Evolutionary conservation across 208 protist genomes (phyloP).

Genomic region (Trypanosoma boissoni): DNA sequence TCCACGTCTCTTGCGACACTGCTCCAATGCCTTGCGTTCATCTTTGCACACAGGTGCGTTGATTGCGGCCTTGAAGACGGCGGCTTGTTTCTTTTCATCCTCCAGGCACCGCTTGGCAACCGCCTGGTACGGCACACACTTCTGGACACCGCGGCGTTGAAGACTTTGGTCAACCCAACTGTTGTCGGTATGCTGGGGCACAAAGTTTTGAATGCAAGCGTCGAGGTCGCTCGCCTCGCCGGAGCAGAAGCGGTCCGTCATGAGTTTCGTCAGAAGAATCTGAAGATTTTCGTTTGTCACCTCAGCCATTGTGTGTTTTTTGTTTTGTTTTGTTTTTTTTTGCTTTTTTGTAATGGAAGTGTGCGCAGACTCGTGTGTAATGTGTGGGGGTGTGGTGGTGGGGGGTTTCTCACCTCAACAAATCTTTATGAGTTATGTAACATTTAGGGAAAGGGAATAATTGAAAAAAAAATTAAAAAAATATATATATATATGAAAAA

Average conservation of each 20-base stretch:
- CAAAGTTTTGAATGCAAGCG: conserved; percentile 86
- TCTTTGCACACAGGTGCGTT: conserved; percentile 57
- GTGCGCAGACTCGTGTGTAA: background rate
- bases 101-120: conserved; percentile 59
- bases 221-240: conserved; percentile 68
- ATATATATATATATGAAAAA: no score
- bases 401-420: no score
- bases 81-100: conserved; percentile 77
- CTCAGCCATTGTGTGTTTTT: conserved; percentile 41
- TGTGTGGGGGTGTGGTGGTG: no score
- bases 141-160: conserved; percentile 62
- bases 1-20: conserved; percentile 44
- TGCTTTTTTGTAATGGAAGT: background rate
- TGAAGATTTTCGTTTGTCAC: conserved; percentile 79
- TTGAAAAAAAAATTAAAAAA: no score
- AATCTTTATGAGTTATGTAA: no score
- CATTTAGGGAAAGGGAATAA: no score
- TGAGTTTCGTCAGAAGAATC: conserved; percentile 81
- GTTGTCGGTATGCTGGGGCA: conserved; percentile 63
- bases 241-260: conserved; percentile 78
- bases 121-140: conserved; percentile 76
- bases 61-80: conserved; percentile 65
- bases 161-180: conserved; percentile 84
- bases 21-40: conserved; percentile 46
- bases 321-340: background rate